phyloP scores from a whole-genome alignment of 2,329 filamentous ascomycete species.

The Fusarium secorum region DNA sequence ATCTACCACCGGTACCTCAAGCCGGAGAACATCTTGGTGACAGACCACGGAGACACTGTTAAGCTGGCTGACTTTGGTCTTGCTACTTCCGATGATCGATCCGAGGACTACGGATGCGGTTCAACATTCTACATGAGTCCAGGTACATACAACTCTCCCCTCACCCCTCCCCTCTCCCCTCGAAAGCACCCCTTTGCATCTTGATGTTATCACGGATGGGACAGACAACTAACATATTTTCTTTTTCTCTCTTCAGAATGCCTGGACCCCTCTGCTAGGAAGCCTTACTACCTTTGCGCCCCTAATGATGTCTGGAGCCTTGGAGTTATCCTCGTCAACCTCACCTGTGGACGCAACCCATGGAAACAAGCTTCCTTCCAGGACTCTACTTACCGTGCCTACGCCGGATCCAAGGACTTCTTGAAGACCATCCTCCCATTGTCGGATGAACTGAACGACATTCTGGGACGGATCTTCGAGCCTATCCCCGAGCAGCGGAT shows the following conservation, averaged over 20 bases:
- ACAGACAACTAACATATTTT: conserved; percentile 41
- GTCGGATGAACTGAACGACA: conserved; percentile 86
- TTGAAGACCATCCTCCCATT: conserved; percentile 91
- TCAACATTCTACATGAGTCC: too few relatives aligned
- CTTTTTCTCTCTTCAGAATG: conserved; percentile 72
- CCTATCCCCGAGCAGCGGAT: conserved; percentile 84
- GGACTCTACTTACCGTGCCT: conserved; percentile 94
- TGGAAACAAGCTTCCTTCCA: conserved; percentile 97
- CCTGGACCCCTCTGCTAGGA: conserved; percentile 76
- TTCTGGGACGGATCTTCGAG: conserved; percentile 88
- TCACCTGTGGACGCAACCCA: conserved; percentile 96
- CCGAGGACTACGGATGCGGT: too few relatives aligned
- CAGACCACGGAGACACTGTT: too few relatives aligned
- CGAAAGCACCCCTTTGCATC: conserved; percentile 10
- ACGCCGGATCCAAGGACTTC: conserved; percentile 84
- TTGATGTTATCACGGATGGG: conserved; percentile 2
- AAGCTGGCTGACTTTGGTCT: too few relatives aligned
- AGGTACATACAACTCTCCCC: too few relatives aligned
- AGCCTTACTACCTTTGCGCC: conserved; percentile 85
- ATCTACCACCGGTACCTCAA: too few relatives aligned
- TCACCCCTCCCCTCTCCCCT: conserved; percentile 10
- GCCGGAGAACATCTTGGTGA: too few relatives aligned
- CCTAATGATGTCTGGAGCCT: conserved; percentile 98
- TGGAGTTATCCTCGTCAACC: conserved; percentile 97
- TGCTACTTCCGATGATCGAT: too few relatives aligned